A percentile compares a stretch with the other conserved stretches of the same genome.
Conservation (phyloP, 1,284 basidiomycete species). For the Ceratobasidium sp. region DNA sequence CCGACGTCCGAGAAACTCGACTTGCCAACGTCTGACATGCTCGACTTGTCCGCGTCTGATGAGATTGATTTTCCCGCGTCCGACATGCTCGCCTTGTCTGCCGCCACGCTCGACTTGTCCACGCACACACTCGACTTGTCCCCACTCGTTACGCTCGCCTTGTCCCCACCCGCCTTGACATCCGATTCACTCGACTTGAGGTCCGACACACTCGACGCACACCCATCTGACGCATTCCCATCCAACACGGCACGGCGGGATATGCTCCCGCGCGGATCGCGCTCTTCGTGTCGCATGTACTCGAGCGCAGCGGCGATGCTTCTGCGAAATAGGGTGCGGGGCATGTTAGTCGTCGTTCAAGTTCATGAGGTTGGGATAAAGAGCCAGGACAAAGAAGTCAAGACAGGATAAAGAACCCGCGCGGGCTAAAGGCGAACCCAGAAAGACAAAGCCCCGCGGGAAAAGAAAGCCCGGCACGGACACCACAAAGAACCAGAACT, state of each 20-base stretch:
- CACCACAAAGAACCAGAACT: too few relatives aligned
- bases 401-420: too few relatives aligned
- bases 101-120: background rate
- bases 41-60: background rate
- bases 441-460: too few relatives aligned
- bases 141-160: background rate
- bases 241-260: constrained; percentile 4
- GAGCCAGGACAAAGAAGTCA: background rate
- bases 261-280: constrained; percentile 12
- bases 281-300: constrained; percentile 35
- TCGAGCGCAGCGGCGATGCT: constrained; percentile 37
- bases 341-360: background rate
- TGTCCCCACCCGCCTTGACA: background rate
- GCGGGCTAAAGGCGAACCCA: too few relatives aligned
- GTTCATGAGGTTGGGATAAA: background rate
- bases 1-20: constrained; percentile 2
- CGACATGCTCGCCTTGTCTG: background rate
- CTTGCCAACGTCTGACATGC: background rate
- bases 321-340: constrained; percentile 4
- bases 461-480: too few relatives aligned
- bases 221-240: background rate
- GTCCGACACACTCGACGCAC: too few relatives aligned
- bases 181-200: too few relatives aligned
- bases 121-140: too few relatives aligned
- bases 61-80: background rate